Evolutionary conservation across 2,329 filamentous ascomycete genomes (phyloP), one percentile per base, ranked within the genome.

Genomic region (Camillea tinctor): DNA sequence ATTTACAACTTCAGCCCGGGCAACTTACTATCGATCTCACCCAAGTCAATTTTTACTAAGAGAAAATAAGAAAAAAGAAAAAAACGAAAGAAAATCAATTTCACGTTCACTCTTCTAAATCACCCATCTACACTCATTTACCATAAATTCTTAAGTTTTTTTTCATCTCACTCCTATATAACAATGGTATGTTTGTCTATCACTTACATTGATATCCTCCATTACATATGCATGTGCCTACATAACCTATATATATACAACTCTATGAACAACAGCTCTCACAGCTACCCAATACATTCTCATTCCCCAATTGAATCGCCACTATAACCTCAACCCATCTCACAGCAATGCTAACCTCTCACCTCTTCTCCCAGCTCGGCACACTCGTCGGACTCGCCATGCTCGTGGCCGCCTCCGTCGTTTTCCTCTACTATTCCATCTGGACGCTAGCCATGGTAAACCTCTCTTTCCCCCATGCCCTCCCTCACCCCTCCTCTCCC

Each of bases 361-460:
- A 20, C 19, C 2, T 4, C 17, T 1, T 9, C 8, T 15, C 24
- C 36, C 76, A 99, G 95, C 90, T 97, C 80, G 95, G 96, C 85
- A 93, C 92, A 87, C 85, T 87, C 74, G 81, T 86, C 73, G 84
- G 84, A 74, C 80, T 86, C 81, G 83, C 84, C 84, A 87, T 87
- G 84, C 82, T 87, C 76, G 84, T 85, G 84, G 84, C 83, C 75
- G 83, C 84, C 71, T 81, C 84, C 65, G 81, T 85, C 76, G 81
- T 87, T 72, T 87, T 87, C 72, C 79, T 84, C 71, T 99, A 99
- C 86, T 99, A 99, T 82, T 95, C 92, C 65, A 86, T 97, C 77
- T 99, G 95, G 95, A 97, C 95, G 24, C 84, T 99, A 66, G 84
- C 98, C 68, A 98, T 99, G 91, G 95, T 97, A 86, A 60, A 79